Percentiles rank a stretch among this genome's conserved stretches.
Conservation (phyloP, 345 rosid genomes). For the Combretum micranthum region DNA sequence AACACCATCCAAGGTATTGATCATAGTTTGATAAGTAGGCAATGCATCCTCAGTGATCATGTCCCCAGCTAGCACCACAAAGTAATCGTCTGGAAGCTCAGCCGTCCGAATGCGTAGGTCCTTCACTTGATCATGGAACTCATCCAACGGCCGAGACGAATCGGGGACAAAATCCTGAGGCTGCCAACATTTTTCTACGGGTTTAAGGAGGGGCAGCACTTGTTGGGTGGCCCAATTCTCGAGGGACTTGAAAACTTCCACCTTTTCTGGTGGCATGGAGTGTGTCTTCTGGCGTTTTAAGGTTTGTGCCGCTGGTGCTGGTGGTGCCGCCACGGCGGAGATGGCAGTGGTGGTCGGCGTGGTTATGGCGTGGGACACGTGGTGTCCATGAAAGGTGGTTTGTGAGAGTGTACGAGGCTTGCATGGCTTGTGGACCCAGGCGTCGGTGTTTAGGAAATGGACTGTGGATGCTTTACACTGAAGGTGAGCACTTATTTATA, state of each 20-base stretch:
- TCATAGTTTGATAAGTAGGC: slow-evolving; percentile 66
- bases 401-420: slow-evolving; percentile 18
- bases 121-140: slow-evolving; percentile 47
- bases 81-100: slow-evolving; percentile 58
- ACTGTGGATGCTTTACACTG: no score
- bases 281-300: slow-evolving; percentile 33
- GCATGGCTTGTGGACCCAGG: slow-evolving; percentile 24
- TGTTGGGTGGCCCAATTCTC: slow-evolving; percentile 49
- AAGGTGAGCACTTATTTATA: no score
- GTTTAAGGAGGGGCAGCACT: slow-evolving; percentile 58
- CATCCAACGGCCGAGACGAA: slow-evolving; percentile 27
- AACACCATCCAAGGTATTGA: slow-evolving; percentile 71
- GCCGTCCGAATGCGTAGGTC: slow-evolving; percentile 46
- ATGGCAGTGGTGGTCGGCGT: slow-evolving; percentile 10
- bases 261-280: slow-evolving; percentile 58
- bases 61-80: slow-evolving; percentile 73
- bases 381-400: slow-evolving; percentile 7
- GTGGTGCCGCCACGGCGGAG: slow-evolving; percentile 31
- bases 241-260: slow-evolving; percentile 55
- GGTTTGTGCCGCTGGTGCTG: not conserved
- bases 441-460: no score
- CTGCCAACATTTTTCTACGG: slow-evolving; percentile 70
- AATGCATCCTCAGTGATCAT: slow-evolving; percentile 82
- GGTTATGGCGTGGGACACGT: slow-evolving; percentile 2
- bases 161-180: slow-evolving; percentile 52